A percentile compares a stretch with the other conserved stretches of the same genome.
These are phyloP conservation scores for Conringia planisiliqua DNA, from an alignment of 345 rosid genomes.

Conservation along the genomic window DNA sequence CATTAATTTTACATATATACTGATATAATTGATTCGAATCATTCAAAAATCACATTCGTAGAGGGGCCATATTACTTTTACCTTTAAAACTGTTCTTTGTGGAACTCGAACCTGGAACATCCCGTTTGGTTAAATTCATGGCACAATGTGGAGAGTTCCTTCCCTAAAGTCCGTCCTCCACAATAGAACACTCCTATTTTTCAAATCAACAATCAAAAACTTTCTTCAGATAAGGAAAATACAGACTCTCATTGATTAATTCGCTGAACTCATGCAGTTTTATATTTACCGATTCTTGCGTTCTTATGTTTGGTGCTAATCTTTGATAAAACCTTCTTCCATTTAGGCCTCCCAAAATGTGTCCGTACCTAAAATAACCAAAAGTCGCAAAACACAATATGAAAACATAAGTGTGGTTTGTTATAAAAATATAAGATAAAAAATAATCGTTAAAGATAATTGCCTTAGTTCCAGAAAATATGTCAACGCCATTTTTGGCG, in stretches of 20 bases:
- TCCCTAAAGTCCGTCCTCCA: conserved; percentile 31
- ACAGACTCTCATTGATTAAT: background rate
- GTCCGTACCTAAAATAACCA: conserved; percentile 20
- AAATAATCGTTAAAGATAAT: conserved; percentile 4
- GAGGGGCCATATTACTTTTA: background rate
- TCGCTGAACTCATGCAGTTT: background rate
- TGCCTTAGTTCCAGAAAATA: conserved; percentile 87
- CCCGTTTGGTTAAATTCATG: conserved; percentile 31
- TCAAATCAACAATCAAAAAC: background rate
- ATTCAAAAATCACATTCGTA: too few relatives aligned
- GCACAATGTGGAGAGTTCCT: conserved; percentile 30
- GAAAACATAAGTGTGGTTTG: background rate
- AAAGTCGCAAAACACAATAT: background rate
- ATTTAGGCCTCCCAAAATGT: conserved; percentile 39
- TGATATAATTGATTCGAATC: too few relatives aligned
- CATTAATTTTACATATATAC: too few relatives aligned
- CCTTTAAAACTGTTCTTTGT: conserved; percentile 30
- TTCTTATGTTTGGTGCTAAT: conserved; percentile 22
- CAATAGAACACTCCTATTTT: conserved; percentile 34
- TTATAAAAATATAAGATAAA: background rate
- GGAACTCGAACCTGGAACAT: conserved; percentile 29
- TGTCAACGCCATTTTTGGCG: conserved; percentile 91
- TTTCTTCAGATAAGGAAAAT: background rate
- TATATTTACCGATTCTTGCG: conserved; percentile 28
- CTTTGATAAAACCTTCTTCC: conserved; percentile 33